These are phyloP conservation scores for Escovopsis sp. DNA, from an alignment of 2,329 filamentous ascomycete species.

Conservation along the genomic window DNA sequence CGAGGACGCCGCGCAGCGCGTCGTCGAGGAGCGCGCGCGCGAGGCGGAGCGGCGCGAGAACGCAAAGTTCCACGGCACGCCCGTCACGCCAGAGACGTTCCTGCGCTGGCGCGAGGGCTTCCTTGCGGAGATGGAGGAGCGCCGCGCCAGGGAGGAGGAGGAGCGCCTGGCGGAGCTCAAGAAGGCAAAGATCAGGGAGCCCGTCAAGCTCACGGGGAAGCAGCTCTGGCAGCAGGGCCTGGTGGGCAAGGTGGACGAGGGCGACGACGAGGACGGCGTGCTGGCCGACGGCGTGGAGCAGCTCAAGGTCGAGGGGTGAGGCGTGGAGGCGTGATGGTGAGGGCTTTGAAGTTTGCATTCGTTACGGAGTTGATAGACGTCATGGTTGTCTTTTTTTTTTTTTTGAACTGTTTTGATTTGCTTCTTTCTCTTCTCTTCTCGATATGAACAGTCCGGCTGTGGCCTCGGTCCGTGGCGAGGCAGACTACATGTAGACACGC, in stretches of 20 bases:
- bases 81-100: slow-evolving; percentile 79
- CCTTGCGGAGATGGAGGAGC: slow-evolving; percentile 64
- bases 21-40: slow-evolving; percentile 36
- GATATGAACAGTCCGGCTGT: no score
- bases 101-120: slow-evolving; percentile 70
- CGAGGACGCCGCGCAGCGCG: slow-evolving; percentile 46
- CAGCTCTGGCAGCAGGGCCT: slow-evolving; percentile 69
- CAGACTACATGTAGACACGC: no score
- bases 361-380: slow-evolving; percentile 9
- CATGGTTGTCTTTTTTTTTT: slow-evolving; percentile 4
- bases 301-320: slow-evolving; percentile 47
- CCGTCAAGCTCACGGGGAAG: slow-evolving; percentile 55
- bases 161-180: slow-evolving; percentile 72
- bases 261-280: slow-evolving; percentile 49
- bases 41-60: slow-evolving; percentile 82
- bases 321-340: no score
- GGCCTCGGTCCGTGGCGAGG: no score
- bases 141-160: slow-evolving; percentile 51
- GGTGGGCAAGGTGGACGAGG: slow-evolving; percentile 50
- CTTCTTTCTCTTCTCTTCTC: slow-evolving; percentile 1
- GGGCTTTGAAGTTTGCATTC: slow-evolving; percentile 12
- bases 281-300: slow-evolving; percentile 50
- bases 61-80: slow-evolving; percentile 83
- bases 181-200: slow-evolving; percentile 61
- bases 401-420: background rate